Evolutionary conservation across 116 monocot genomes (phyloP), one percentile per base, ranked within the genome.

Genomic region (Trichopus zeylanicus): DNA sequence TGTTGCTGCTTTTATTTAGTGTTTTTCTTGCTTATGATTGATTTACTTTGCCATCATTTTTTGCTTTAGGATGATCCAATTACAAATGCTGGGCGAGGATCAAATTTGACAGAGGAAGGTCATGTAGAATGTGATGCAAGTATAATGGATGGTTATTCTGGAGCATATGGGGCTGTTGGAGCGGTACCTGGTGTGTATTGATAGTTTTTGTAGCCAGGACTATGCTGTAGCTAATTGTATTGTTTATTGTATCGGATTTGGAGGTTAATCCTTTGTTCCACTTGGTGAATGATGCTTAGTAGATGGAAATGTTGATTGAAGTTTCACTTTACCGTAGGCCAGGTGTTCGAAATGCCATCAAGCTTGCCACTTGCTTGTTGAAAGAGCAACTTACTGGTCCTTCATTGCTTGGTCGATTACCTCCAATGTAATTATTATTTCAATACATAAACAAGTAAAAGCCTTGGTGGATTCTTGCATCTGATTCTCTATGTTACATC

Each of bases 41-140:
- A 15, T 18, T 13, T 20, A 31, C 49, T 47, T 24, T 62, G 31
- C 62, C 58, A 47, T 49, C 62, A 35, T 32, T 65, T 31, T 59
- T 37, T 65, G 54, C 57, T 63, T 28, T 53, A 87, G 95, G 95
- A 97, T 90, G 95, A 97, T 76, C 95, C 95, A 22, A 68, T 84
- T 62, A 97, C 95, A 71, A 97, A 97, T 87, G 84, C 91, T 67
- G 97, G 91, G 34, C 70, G 87, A n/a, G n/a, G n/a, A n/a, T n/a
- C n/a, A 58, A 97, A 91, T 73, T 68, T 97, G 61, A 97, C 97
- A 11, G 91, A 97, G 72, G 62, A 26, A 9, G 97, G 97, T 18
- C 78, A 80, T 82, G 97, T 97, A 56, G 91, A 97, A 75, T 97
- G 97, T 69, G 97, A 97, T 84, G 95, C 95, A 35, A 87, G 95